phyloP scores from a whole-genome alignment of 2,329 filamentous ascomycete species.

The Colletotrichum siamense region DNA sequence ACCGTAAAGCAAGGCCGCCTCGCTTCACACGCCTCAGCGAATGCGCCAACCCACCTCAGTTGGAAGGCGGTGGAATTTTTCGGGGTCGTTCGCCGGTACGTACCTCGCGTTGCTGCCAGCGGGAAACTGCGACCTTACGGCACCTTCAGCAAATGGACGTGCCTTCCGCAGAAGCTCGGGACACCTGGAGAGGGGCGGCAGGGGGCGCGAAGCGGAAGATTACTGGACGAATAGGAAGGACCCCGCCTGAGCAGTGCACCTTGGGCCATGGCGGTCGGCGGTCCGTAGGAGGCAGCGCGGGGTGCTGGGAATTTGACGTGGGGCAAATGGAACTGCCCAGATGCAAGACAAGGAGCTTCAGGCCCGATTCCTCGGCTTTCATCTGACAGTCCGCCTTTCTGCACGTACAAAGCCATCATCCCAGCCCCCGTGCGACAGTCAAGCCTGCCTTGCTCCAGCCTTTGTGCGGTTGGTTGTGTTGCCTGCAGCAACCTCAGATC shows the following conservation, averaged over 20 bases:
- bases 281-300: neutral
- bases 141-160: neutral
- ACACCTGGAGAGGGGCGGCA: neutral
- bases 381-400: conserved; percentile 20
- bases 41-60: neutral
- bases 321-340: conserved; percentile 17
- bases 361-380: conserved; percentile 21
- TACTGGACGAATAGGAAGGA: conserved; percentile 12
- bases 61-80: conserved; percentile 21
- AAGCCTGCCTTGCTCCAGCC: neutral
- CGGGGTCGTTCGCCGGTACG: conserved; percentile 5
- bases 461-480: neutral
- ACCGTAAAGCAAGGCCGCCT: neutral
- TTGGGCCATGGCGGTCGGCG: neutral
- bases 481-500: neutral
- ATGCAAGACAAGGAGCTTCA: conserved; percentile 22
- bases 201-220: neutral
- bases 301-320: conserved; percentile 20
- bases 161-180: conserved; percentile 9
- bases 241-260: neutral
- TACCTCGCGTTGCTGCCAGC: neutral
- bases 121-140: neutral
- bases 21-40: conserved; percentile 3
- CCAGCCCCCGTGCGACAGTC: conserved; percentile 7
- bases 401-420: conserved; percentile 15